Base-by-base conservation (phyloP, 1,284 basidiomycete genomes). In the Ganoderma sp. region DNA sequence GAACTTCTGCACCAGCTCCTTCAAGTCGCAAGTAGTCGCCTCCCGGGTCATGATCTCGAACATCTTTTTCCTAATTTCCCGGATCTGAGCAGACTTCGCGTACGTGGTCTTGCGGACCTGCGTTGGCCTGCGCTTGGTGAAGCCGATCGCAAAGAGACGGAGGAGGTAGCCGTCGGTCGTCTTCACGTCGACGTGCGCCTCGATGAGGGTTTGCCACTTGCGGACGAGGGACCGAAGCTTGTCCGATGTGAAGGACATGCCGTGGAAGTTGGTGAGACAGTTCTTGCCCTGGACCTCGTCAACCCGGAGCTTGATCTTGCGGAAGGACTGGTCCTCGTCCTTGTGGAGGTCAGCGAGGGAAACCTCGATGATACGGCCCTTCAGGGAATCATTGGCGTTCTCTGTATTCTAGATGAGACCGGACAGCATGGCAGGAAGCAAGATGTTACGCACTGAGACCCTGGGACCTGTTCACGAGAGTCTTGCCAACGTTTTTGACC, bases 221-320 rank as follows among this genome's bases (percentile, higher is more conserved):
- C 97, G 96, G 77, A 99, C 98, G 78, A 99, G 96, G 68, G 98
- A 99, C 74, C 98, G 96, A 75, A 99, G 92, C 87, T 99, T 99
- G 92, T 99, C 98, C 73, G 96, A 98, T 73, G 98, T 99, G 87
- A 99, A 99, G 87, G 98, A 95, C 98, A 99, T 99, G 81, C 97
- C 98, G 86, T 97, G 94, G 93, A 99, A 99, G 85, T 97, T 98
- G 83, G 98, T 99, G 68, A 99, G 89, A 88, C 97, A 99, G 89
- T 95, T 97, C 88, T 97, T 98, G 86, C 97, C 98, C 86, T 98
- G 93, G 74, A 99, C 89, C 79, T 99, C 97, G 81, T 99, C 97
- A 77, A 99, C 88, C 78, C 96, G 93, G 81, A 99, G 90, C 86
- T 96, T 96, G 84, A 99, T 97, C 90, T 99, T 99, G 82, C 98